Conservation (phyloP, 768 basidiomycete species). For the Glaciozyma martinii region DNA sequence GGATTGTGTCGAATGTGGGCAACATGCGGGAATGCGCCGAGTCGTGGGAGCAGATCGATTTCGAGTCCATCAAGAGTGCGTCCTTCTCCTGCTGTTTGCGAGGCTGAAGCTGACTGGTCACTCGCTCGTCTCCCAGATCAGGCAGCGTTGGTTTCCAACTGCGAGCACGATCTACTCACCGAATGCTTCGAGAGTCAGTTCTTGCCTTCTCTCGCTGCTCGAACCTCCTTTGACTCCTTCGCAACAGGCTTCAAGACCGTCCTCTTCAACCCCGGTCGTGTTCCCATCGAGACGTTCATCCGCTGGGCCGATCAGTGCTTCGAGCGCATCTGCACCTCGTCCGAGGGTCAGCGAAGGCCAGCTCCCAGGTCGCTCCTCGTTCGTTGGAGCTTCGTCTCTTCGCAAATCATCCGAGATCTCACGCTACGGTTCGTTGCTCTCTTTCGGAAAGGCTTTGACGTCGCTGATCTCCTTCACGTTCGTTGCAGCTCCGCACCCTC, state of each 20-base stretch:
- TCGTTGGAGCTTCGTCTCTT: constrained; percentile 86
- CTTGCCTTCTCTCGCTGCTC: constrained; percentile 47
- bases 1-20: constrained; percentile 79
- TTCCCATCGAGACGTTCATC: constrained; percentile 80
- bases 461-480: constrained; percentile 1
- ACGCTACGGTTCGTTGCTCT: constrained; percentile 44
- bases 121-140: constrained; percentile 46
- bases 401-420: constrained; percentile 84
- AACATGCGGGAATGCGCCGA: constrained; percentile 75
- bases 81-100: neutral
- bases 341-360: constrained; percentile 65
- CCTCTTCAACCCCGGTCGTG: constrained; percentile 57
- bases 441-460: no score
- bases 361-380: constrained; percentile 79
- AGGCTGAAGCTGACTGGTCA: neutral
- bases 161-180: constrained; percentile 77
- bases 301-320: constrained; percentile 65
- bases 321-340: constrained; percentile 35
- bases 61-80: constrained; percentile 67
- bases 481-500: neutral
- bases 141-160: constrained; percentile 86
- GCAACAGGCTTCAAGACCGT: neutral
- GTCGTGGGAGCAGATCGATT: constrained; percentile 80
- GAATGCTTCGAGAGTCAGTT: constrained; percentile 70
- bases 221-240: neutral